Base-by-base conservation (phyloP, 768 basidiomycete species). In the Chiua virens region DNA sequence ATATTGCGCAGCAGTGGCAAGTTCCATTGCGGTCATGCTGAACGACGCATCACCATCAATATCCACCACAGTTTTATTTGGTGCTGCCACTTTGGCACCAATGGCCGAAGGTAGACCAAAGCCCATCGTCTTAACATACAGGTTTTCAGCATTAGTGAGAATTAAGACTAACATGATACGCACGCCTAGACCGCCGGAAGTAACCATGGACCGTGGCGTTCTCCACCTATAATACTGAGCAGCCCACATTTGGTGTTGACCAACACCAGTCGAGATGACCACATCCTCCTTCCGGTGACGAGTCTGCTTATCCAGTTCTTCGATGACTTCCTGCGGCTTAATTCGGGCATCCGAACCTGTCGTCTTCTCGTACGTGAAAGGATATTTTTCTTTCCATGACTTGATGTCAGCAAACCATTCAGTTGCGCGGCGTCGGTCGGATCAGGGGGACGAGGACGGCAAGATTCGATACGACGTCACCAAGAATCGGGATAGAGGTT, bases 231-330 rank as follows among this genome's bases (percentile, higher is more conserved):
- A 98, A 68, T 87, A 79, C 70, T 99, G 97, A 37, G 91, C 92
- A 2, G 96, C 96, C 94, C 93, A 98, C 97, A 98, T 98, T 73
- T 99, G 96, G 73, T 98, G 97, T 69, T 99, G 97, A 8, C 97
- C 97, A 20, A 99, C 97, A 60, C 97, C 97, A 15, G 97, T 99
- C 11, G 92, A 71, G 46, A 99, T 72, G 63, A 99, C 73, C 35
- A 97, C 80, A 21, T 98, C 84, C 50, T 91, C 87, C 74, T 98
- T 96, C 69, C 75, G 81, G 52, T 87, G 78, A 42, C 75, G 75
- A n/a, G 83, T 83, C 74, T 92, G 89, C 47, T 64, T 75, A 63
- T 98, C 86, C 37, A 99, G 78, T 73, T 95, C 95, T 73, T 93
- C 88, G 36, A 99, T 83, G 48, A 98, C 92, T 71, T 95, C 93